Conservation (phyloP, 2,329 filamentous ascomycete species). For the Grosmannia serpens region DNA sequence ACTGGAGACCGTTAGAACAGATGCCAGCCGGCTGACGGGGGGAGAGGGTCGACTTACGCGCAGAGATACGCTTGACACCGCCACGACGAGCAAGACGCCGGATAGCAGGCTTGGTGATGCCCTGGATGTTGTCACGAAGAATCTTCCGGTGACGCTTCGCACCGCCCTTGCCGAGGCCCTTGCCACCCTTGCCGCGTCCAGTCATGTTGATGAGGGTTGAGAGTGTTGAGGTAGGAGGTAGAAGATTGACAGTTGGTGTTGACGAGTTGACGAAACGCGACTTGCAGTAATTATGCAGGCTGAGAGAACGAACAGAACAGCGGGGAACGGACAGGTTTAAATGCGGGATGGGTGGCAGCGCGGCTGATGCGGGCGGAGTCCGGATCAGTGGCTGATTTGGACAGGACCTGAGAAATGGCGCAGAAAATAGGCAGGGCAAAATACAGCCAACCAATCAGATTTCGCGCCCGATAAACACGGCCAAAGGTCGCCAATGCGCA, state of each 20-base stretch:
- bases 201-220: constrained; percentile 40
- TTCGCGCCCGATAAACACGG: constrained; percentile 6
- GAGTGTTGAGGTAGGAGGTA: constrained; percentile 35
- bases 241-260: no score
- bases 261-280: background rate
- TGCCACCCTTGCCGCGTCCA: constrained; percentile 71
- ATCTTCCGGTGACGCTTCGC: constrained; percentile 99
- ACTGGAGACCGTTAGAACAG: constrained; percentile 26
- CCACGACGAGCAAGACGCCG: constrained; percentile 94
- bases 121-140: constrained; percentile 98
- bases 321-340: constrained; percentile 10
- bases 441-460: constrained; percentile 11
- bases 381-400: constrained; percentile 14
- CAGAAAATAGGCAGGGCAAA: background rate
- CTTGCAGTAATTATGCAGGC: background rate
- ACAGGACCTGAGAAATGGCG: background rate
- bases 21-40: background rate
- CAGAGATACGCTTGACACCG: constrained; percentile 99
- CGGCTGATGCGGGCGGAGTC: constrained; percentile 8
- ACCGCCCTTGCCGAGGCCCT: constrained; percentile 95
- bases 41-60: constrained; percentile 51
- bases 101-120: constrained; percentile 97
- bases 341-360: constrained; percentile 10
- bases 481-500: background rate
- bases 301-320: background rate